phyloP scores from a whole-genome alignment of 2,329 filamentous ascomycete genomes.

The Stenocarpella maydis region DNA sequence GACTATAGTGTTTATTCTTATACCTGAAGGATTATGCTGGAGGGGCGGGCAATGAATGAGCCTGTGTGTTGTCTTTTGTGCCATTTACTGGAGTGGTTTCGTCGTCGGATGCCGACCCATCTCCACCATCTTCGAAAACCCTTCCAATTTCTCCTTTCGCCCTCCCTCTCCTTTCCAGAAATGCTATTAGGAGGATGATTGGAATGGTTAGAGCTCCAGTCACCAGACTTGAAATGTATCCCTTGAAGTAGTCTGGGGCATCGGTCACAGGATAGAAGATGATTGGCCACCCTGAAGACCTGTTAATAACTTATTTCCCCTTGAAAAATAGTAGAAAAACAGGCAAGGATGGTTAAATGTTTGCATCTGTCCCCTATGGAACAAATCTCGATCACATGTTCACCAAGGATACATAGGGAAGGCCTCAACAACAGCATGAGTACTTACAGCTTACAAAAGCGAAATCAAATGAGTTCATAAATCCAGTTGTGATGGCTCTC shows the following conservation, averaged over 20 bases:
- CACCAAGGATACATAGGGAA: not conserved
- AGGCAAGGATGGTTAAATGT: accelerated
- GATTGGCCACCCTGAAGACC: slow-evolving; percentile 43
- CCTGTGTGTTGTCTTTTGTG: not conserved
- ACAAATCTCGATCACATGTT: too few relatives aligned
- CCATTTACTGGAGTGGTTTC: not conserved
- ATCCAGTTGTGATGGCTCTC: slow-evolving; percentile 53
- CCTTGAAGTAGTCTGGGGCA: slow-evolving; percentile 49
- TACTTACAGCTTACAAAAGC: slow-evolving; percentile 49
- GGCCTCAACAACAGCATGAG: slow-evolving; percentile 16
- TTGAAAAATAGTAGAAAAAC: not conserved
- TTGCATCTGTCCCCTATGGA: too few relatives aligned
- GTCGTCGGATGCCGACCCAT: not conserved
- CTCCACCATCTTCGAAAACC: slow-evolving; percentile 30
- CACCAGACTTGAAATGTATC: slow-evolving; percentile 50
- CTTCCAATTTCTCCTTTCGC: slow-evolving; percentile 41
- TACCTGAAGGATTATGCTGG: not conserved
- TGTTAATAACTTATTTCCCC: not conserved
- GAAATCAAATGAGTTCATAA: slow-evolving; percentile 54
- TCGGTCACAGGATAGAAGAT: slow-evolving; percentile 52
- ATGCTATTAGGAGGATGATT: slow-evolving; percentile 48
- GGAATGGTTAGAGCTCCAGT: slow-evolving; percentile 48
- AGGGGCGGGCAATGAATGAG: not conserved
- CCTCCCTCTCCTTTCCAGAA: slow-evolving; percentile 45
- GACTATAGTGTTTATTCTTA: too few relatives aligned